These are phyloP conservation scores for Solanum aculeatissimum DNA, from an alignment of 305 asterid genomes.

Conservation along the genomic window DNA sequence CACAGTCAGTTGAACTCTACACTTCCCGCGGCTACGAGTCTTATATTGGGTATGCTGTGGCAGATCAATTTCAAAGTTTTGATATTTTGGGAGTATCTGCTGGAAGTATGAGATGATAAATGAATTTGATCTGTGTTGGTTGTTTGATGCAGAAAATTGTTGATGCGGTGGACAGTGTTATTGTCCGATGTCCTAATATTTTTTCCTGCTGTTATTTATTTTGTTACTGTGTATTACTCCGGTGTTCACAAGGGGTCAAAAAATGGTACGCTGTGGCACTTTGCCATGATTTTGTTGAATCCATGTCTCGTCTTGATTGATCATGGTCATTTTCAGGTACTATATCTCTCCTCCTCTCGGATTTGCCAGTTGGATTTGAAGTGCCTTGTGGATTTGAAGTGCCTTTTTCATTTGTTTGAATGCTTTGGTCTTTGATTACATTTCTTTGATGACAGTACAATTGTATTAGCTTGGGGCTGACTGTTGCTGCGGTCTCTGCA, in stretches of 20 bases:
- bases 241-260: conserved; percentile 27
- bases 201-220: conserved; percentile 85
- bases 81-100: neutral
- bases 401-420: neutral
- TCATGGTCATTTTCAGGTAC: conserved; percentile 98
- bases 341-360: neutral
- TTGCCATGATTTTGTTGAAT: conserved; percentile 65
- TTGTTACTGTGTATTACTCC: conserved; percentile 37
- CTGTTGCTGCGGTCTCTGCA: conserved; percentile 74
- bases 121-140: neutral
- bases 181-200: conserved; percentile 80
- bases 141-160: conserved; percentile 76
- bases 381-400: neutral
- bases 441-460: conserved; percentile 50
- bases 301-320: conserved; percentile 93
- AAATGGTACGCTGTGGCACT: conserved; percentile 51
- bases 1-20: conserved; percentile 50
- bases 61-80: neutral
- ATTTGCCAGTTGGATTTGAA: neutral
- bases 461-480: conserved; percentile 86
- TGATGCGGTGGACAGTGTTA: conserved; percentile 98
- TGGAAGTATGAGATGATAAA: neutral
- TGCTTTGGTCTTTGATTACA: neutral
- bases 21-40: conserved; percentile 81
- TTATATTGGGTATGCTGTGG: conserved; percentile 54